phyloP scores from a whole-genome alignment of 2,329 filamentous ascomycete species.

The Diaporthe vaccinii region DNA sequence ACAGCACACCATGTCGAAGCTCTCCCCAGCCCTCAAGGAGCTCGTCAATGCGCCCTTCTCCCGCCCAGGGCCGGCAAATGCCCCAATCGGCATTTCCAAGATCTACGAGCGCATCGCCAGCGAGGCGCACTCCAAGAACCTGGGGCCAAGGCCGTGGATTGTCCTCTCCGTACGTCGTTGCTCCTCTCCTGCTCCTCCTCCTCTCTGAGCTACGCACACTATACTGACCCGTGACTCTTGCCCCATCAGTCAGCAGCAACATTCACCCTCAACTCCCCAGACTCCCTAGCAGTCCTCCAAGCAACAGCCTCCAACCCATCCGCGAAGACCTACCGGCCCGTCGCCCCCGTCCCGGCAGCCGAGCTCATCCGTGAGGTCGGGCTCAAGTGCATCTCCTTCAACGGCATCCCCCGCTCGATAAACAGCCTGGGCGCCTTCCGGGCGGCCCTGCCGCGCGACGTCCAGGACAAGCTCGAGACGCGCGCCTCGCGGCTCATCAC shows the following conservation, averaged over 20 bases:
- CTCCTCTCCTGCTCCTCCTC: neutral
- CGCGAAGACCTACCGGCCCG: constrained; percentile 40
- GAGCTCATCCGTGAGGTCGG: constrained; percentile 83
- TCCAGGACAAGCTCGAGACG: constrained; percentile 68
- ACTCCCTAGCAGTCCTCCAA: constrained; percentile 76
- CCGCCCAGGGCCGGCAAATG: constrained; percentile 74
- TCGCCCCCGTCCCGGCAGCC: constrained; percentile 64
- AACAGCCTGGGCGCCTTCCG: constrained; percentile 84
- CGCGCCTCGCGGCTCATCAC: constrained; percentile 68
- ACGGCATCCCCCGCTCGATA: constrained; percentile 86
- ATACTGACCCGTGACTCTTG: neutral
- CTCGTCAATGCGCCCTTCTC: constrained; percentile 80
- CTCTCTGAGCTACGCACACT: constrained; percentile 2
- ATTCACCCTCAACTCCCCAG: constrained; percentile 88
- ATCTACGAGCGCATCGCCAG: constrained; percentile 75
- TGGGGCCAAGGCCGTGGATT: constrained; percentile 76
- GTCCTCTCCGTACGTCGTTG: constrained; percentile 69
- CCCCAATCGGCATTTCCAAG: constrained; percentile 72
- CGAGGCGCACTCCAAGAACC: constrained; percentile 72
- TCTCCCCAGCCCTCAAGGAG: constrained; percentile 78
- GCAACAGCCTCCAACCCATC: constrained; percentile 57
- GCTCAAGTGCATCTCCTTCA: constrained; percentile 84
- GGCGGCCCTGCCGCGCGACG: constrained; percentile 68
- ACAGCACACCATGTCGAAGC: constrained; percentile 59
- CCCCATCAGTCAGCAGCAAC: constrained; percentile 77